These are phyloP conservation scores for Acacia acuminata DNA, from an alignment of 306 rosid species.

Conservation along the genomic window DNA sequence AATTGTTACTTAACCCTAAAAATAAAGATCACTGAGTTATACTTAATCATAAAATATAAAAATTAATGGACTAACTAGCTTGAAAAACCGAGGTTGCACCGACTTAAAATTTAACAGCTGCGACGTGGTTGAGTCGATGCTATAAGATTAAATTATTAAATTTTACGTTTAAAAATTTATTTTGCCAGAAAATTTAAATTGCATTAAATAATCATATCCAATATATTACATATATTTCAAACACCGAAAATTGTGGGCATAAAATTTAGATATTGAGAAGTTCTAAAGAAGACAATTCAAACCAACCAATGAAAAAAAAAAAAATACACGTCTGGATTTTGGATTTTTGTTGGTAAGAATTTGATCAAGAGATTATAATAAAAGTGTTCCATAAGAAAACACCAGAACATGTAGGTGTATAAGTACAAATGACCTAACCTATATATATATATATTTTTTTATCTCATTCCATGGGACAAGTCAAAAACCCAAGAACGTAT, in stretches of 20 bases:
- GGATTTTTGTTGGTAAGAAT: constrained; percentile 2
- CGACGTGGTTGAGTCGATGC: too few relatives aligned
- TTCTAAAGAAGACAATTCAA: not conserved
- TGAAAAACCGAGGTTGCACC: too few relatives aligned
- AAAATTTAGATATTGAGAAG: not conserved
- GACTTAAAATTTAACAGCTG: too few relatives aligned
- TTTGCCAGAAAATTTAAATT: not conserved
- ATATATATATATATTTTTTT: not conserved
- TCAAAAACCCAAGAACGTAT: constrained; percentile 26
- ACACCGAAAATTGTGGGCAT: not conserved
- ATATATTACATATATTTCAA: not conserved
- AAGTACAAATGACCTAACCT: constrained; percentile 24
- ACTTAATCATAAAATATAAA: too few relatives aligned
- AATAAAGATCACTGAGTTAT: too few relatives aligned
- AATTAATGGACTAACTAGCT: too few relatives aligned
- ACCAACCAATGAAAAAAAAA: not conserved
- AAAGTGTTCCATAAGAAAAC: not conserved
- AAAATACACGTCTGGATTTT: not conserved
- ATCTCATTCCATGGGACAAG: constrained; percentile 18
- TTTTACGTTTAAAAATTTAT: not conserved
- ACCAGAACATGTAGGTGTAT: not conserved
- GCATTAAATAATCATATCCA: not conserved
- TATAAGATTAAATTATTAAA: too few relatives aligned
- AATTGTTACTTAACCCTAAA: too few relatives aligned
- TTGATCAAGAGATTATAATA: constrained; percentile 1